Evolutionary conservation across 495 filamentous ascomycete genomes (phyloP), one percentile per base, ranked within the genome.

Genomic region (Hypoxylon subgilvum): DNA sequence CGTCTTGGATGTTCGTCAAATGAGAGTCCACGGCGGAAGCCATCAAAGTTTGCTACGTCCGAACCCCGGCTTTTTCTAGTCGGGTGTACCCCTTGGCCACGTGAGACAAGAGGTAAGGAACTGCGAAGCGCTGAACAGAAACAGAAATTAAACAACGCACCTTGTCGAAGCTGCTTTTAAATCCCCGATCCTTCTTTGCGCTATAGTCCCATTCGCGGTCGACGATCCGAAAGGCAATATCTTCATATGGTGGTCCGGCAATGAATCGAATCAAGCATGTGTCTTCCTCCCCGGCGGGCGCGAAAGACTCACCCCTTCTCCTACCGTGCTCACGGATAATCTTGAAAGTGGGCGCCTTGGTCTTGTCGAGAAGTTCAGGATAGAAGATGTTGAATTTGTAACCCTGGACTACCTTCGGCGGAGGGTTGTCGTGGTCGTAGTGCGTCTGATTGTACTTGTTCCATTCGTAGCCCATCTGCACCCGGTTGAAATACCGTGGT

Each of bases 361-460:
- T 81, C 73, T 94, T 96, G 71, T 97, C 92, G 58, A 97, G 96
- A n/a, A 98, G 82, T 63, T 98, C 94, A 1, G 94, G 95, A 60
- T 99, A 99, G 74, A 99, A 97, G 36, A 99, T 95, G 72, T 97
- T 99, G 80, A 99, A 99, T 62, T 96, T 96, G 75, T 97, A 99
- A 25, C 94, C 94, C 73, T 98, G 94, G 38, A 98, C 94, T 16
- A 98, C 94, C 73, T 97, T 96, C 10, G 94, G 94, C 2, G 94
- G 94, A 5, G 94, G 94, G 64, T 99, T 96, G 66, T 97, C 95
- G 71, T 97, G 93, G 68, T 97, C 95, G 75, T 99, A 99, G 76
- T 99, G 94, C 1, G 94, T 99, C 73, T 99, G 94, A 66, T 99
- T 99, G 79, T 99, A 99, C 69, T 99, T 99, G 71, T 99, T 99